phyloP scores from a whole-genome alignment of 2,329 filamentous ascomycete genomes.

The Ascochyta viciae-villosae region DNA sequence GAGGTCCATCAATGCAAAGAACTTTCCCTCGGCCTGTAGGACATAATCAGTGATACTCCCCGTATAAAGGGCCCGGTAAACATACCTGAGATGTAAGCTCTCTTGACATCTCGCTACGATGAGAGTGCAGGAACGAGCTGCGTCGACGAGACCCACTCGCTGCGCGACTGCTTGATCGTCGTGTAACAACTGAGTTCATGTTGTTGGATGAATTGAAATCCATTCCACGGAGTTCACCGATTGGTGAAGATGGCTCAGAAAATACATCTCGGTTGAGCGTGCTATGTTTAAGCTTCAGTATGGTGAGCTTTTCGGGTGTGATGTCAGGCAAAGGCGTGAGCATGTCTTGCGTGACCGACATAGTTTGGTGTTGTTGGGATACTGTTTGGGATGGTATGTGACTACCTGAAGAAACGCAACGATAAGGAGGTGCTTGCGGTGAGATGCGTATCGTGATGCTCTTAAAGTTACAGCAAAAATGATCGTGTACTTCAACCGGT shows the following conservation, averaged over 20 bases:
- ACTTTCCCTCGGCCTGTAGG: constrained; percentile 31
- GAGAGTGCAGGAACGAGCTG: constrained; percentile 32
- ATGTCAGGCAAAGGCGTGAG: constrained; percentile 20
- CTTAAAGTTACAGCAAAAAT: background rate
- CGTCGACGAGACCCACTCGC: constrained; percentile 27
- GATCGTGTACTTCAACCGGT: background rate
- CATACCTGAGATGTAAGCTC: constrained; percentile 29
- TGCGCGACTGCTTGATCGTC: constrained; percentile 25
- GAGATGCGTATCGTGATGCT: background rate
- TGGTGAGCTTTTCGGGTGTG: constrained; percentile 31
- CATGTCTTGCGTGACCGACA: constrained; percentile 9
- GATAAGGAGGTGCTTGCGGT: background rate
- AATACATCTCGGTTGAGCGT: constrained; percentile 31
- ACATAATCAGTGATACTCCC: background rate
- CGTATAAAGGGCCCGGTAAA: background rate
- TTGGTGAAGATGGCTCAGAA: constrained; percentile 31
- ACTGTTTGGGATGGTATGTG: too few species aligned
- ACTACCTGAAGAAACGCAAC: too few species aligned
- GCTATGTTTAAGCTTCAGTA: constrained; percentile 32
- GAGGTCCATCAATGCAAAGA: constrained; percentile 39
- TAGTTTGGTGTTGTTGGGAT: background rate
- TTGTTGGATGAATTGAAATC: constrained; percentile 19
- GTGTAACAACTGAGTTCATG: constrained; percentile 19
- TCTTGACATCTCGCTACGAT: constrained; percentile 34
- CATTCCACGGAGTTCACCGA: constrained; percentile 19